A percentile compares a stretch with the other conserved stretches of the same genome.
phyloP scores from a whole-genome alignment of 2,329 filamentous ascomycete species.

The Penicillium vulpinum region DNA sequence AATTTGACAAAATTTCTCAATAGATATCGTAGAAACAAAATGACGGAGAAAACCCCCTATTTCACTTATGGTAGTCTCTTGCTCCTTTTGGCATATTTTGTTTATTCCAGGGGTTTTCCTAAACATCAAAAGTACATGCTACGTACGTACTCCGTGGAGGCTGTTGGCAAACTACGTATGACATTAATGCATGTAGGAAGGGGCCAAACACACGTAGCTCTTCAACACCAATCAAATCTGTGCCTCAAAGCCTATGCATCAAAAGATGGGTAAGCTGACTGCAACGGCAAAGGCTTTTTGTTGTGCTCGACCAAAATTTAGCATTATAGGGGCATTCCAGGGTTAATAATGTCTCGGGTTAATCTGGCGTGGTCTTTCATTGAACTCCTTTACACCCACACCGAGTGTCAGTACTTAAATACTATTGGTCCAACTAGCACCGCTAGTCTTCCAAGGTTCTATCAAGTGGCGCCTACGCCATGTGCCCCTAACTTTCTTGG shows the following conservation, averaged over 20 bases:
- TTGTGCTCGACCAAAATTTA: neutral
- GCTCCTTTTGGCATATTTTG: neutral
- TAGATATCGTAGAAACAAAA: no score
- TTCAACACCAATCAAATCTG: neutral
- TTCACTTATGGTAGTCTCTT: no score
- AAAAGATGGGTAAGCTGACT: neutral
- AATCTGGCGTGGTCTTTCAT: neutral
- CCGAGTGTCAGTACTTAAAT: neutral
- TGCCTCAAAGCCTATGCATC: neutral
- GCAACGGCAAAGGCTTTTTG: neutral
- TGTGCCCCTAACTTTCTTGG: neutral
- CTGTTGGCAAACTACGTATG: neutral
- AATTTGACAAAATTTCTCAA: neutral
- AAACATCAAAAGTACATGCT: neutral
- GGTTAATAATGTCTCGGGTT: neutral
- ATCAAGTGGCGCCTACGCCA: no score
- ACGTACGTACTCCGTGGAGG: no score
- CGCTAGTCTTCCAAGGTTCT: no score
- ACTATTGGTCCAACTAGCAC: neutral
- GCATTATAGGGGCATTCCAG: neutral
- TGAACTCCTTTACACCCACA: neutral
- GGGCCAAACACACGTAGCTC: neutral
- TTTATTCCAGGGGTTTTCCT: neutral
- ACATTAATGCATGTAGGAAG: neutral
- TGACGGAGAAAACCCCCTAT: no score